Evolutionary conservation across 2,329 filamentous ascomycete genomes (phyloP), one percentile per base, ranked within the genome.

Genomic region (Aureobasidium melanogenum): DNA sequence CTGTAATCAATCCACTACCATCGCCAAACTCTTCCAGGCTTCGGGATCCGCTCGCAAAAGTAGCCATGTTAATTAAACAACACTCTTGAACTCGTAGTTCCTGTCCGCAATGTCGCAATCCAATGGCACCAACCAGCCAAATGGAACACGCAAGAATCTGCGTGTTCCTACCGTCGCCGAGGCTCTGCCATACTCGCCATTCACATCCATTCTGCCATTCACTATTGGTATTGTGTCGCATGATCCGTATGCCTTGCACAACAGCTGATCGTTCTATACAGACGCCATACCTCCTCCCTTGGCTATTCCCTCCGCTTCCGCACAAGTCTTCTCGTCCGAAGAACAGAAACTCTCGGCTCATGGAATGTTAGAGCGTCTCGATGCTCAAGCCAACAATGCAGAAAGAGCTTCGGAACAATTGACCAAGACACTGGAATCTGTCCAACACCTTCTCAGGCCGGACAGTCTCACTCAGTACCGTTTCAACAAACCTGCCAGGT

Each of bases 171-270:
- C 77, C 3, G 82, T 94, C 14, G 82, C 87, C 61, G 88, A 94
- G 70, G 89, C 89, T 32, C 79, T 94, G 48, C 88, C 88, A n/a
- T 92, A 86, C 74, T 89, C 89, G 56, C 89, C 90, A 26, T 87
- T 93, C 71, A 89, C 87, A 52, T 91, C 88, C 3, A 87, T 92
- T 52, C 81, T 89, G 57, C 89, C 89, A 2, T 90, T 93, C 73
- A 84, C 88, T 72, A 83, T 88, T 66, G 85, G 89, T 91, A 74
- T 66, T 76, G 73, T 54, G 30, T 28, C 22, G 62, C 48, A 57
- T 34, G 48, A 36, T 10, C 30, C 50, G 32, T 15, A 38, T 14
- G 30, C 5, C 32, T 54, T 30, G 46, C 41, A 55, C 50, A 22
- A 60, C 41, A 43, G 48, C 28, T 48, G 36, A 58, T 22, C 19